phyloP scores from a whole-genome alignment of 371 early-diverging fungal genomes.

The Mucor velutinosus region DNA sequence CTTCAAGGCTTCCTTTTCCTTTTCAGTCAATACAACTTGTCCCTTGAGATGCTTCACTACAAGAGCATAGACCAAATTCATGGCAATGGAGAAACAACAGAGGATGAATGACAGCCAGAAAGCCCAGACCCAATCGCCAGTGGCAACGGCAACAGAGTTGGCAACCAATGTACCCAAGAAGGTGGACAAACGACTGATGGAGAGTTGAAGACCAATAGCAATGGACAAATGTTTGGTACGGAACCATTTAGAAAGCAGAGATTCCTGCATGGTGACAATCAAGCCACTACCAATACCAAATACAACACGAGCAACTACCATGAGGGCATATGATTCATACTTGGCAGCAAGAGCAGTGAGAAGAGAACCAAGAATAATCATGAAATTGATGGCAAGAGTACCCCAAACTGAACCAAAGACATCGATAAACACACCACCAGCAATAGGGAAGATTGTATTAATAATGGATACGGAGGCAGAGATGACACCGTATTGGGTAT shows the following conservation, averaged over 20 bases:
- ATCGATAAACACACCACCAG: slow-evolving; percentile 54
- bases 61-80: slow-evolving; percentile 51
- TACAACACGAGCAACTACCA: slow-evolving; percentile 55
- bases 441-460: slow-evolving; percentile 56
- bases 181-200: slow-evolving; percentile 51
- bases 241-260: slow-evolving; percentile 62
- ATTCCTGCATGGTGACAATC: slow-evolving; percentile 63
- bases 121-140: slow-evolving; percentile 53
- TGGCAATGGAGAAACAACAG: slow-evolving; percentile 46
- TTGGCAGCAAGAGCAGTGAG: slow-evolving; percentile 51
- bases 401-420: slow-evolving; percentile 57
- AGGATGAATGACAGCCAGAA: slow-evolving; percentile 56
- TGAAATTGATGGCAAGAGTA: slow-evolving; percentile 41
- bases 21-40: slow-evolving; percentile 17
- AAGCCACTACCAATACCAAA: slow-evolving; percentile 60
- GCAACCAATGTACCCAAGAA: slow-evolving; percentile 55
- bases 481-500: slow-evolving; percentile 58
- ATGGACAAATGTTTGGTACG: slow-evolving; percentile 40
- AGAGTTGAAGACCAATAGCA: slow-evolving; percentile 55
- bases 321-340: slow-evolving; percentile 34
- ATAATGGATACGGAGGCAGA: slow-evolving; percentile 53
- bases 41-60: slow-evolving; percentile 44
- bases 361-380: slow-evolving; percentile 49
- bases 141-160: slow-evolving; percentile 41
- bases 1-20: slow-evolving; percentile 30